Conservation (phyloP, 148 eudicot species). For the Cornus controversa region DNA sequence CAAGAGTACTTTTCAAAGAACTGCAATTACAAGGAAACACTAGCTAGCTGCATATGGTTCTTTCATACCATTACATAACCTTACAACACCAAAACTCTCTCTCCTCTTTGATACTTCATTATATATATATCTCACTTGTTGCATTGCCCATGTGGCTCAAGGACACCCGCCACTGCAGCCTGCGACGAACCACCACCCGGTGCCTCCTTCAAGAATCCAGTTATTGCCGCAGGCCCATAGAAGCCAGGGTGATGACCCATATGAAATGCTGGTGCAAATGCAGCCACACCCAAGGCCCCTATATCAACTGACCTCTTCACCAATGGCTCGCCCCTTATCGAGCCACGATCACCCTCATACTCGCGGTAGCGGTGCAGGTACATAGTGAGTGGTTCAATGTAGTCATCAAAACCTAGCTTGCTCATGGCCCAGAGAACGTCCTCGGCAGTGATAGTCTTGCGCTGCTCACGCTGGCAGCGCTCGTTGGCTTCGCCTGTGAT, state of each 20-base stretch:
- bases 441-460: constrained; percentile 94
- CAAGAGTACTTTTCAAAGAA: too few species aligned
- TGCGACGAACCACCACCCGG: constrained; percentile 31
- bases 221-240: constrained; percentile 33
- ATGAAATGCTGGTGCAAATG: constrained; percentile 42
- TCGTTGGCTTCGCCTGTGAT: constrained; percentile 93
- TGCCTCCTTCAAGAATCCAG: constrained; percentile 38
- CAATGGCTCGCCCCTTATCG: constrained; percentile 56
- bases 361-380: constrained; percentile 82
- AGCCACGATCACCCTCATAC: constrained; percentile 75
- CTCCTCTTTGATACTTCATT: too few species aligned
- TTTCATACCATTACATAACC: too few species aligned
- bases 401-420: constrained; percentile 93
- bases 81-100: too few species aligned
- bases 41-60: too few species aligned
- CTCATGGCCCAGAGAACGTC: constrained; percentile 97
- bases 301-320: constrained; percentile 39
- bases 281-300: constrained; percentile 20
- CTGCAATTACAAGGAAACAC: too few species aligned
- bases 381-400: constrained; percentile 83
- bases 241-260: constrained; percentile 43
- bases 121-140: not conserved
- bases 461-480: constrained; percentile 90
- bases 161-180: constrained; percentile 15
- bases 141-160: constrained; percentile 36